phyloP scores from a whole-genome alignment of 192 early-diverging fungal species.

The Backusella macrospora region DNA sequence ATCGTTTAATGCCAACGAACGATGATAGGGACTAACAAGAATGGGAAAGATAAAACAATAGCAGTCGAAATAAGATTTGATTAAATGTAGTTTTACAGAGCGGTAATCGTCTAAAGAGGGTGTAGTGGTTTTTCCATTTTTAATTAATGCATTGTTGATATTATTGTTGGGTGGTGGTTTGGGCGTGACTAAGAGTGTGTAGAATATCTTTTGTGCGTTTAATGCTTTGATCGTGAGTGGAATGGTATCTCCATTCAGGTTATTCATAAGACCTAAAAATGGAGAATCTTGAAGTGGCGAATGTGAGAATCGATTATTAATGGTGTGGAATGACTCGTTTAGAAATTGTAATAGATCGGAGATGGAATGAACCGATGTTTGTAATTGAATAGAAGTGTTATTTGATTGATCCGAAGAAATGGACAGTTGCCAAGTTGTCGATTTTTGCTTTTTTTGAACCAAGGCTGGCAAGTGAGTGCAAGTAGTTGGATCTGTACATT shows the following conservation, averaged over 20 bases:
- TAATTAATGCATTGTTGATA: background rate
- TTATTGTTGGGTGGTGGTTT: background rate
- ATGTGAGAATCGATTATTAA: background rate
- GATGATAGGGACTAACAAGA: background rate
- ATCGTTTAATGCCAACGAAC: background rate
- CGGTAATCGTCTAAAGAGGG: background rate
- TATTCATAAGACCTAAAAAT: background rate
- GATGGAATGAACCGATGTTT: slow-evolving; percentile 8
- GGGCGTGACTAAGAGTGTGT: background rate
- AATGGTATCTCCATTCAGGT: background rate
- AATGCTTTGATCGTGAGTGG: slow-evolving; percentile 5
- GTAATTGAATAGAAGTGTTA: background rate
- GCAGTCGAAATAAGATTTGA: slow-evolving; percentile 2
- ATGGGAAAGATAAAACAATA: slow-evolving; percentile 9
- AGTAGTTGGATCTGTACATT: background rate
- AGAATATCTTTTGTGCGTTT: slow-evolving; percentile 5
- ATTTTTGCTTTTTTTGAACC: background rate
- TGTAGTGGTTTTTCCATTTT: background rate
- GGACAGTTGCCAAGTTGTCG: background rate
- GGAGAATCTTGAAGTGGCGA: background rate
- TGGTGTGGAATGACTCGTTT: slow-evolving; percentile 1
- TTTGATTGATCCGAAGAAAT: background rate
- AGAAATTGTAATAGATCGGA: slow-evolving; percentile 9
- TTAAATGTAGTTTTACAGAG: background rate
- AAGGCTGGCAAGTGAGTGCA: slow-evolving; percentile 1